Base-by-base conservation (phyloP, 2,329 filamentous ascomycete species). In the Zasmidium angulare region DNA sequence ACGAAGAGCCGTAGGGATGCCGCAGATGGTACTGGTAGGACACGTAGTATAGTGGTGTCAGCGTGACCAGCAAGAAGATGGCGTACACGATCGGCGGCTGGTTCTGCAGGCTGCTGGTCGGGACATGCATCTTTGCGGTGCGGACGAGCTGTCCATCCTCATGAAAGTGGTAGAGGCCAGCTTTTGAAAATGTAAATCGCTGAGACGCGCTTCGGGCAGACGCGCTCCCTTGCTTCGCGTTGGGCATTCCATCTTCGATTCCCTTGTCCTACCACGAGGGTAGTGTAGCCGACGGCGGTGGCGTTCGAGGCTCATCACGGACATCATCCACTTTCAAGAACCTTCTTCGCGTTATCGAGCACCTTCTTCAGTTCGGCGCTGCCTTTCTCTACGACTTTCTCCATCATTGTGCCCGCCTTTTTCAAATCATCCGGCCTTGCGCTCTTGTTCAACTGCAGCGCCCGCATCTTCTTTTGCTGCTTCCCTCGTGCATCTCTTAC, bases 371-470 rank as follows among this genome's bases (percentile, higher is more conserved):
- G 73, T 69, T 82, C 79, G 0, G 68, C 72, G 29, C 73, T 72
- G 2, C 77, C 78, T 68, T 77, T 80, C 72, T 81, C 79, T 1
- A 80, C 78, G 40, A 80, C 75, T 54, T 81, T 79, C 64, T 82
- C 80, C 80, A 82, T 82, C 65, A 69, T 61, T 66, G 75, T 75
- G 29, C 74, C 73, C 14, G 79, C 79, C 68, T 81, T 81, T 62
- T 79, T 78, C 58, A 81, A 56, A 66, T 82, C 79, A 65, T 82
- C 80, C 53, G 79, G 79, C 50, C 78, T 65, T 31, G 77, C 79
- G 4, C 65, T 72, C 63, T 74, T 78, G 11, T 71, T 74, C 56
- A 79, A 50, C 64, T 79, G 72, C 64, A 77, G 75, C 40, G 76
- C 76, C 50, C 78, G 69, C 55, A 81, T 50, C 66, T 76, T 79